Evolutionary conservation across 1,139 yeast species (phyloP).

Genomic region (Blastobotrys ciferrii): DNA sequence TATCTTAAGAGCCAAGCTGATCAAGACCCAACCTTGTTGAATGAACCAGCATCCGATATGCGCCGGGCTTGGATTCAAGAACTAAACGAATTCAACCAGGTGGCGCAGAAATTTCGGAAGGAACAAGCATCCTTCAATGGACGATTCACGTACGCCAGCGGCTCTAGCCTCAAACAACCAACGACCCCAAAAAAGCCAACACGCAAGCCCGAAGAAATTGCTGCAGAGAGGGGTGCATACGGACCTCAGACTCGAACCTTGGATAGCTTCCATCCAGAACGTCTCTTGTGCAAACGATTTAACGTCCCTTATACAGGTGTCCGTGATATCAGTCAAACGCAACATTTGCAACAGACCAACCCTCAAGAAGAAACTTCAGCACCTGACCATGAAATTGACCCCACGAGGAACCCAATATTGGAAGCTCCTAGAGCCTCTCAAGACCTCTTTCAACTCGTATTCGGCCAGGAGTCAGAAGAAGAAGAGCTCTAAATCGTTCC

Average conservation of each 20-base stretch:
- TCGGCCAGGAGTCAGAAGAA: conserved; percentile 24
- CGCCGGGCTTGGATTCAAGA: conserved; percentile 18
- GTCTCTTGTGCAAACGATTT: conserved; percentile 33
- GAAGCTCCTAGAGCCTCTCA: conserved; percentile 25
- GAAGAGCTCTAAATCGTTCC: background rate
- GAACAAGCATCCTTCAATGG: conserved; percentile 3
- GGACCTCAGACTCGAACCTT: conserved; percentile 29
- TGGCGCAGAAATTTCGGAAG: conserved; percentile 22
- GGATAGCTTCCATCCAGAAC: conserved; percentile 27
- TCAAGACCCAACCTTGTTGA: background rate
- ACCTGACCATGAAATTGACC: background rate
- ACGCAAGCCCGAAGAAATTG: conserved; percentile 21
- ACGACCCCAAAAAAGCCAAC: background rate
- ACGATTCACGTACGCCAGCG: conserved; percentile 3
- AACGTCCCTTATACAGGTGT: conserved; percentile 19
- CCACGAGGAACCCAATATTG: conserved; percentile 7
- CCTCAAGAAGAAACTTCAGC: background rate
- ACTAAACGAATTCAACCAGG: conserved; percentile 30
- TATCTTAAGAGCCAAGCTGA: conserved; percentile 23
- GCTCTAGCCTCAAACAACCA: background rate
- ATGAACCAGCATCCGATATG: background rate
- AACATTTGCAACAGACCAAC: background rate
- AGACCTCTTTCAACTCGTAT: conserved; percentile 27
- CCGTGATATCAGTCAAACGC: conserved; percentile 7
- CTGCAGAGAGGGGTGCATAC: conserved; percentile 27